Evolutionary conservation across 768 basidiomycete genomes (phyloP), one percentile per base, ranked within the genome.

Genomic region (Basidioascus undulatus): DNA sequence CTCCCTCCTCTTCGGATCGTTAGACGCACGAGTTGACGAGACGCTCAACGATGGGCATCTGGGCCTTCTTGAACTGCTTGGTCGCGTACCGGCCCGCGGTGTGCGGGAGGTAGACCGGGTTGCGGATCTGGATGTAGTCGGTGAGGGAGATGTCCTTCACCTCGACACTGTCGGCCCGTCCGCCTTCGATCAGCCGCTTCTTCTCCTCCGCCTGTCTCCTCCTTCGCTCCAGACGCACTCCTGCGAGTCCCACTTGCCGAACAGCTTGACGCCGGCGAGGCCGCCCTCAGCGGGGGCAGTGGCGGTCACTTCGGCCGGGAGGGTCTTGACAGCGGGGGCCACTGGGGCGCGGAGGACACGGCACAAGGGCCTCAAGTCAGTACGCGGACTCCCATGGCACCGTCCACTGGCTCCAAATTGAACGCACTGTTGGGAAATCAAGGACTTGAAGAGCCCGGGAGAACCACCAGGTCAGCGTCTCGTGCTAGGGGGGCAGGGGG

Each of bases 61-160:
- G 83, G 5, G 84, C 86, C 74, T 98, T 98, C 71, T 87, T 94
- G 76, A 96, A 98, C 64, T 94, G 87, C 69, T 94, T 94, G 70
- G 87, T 87, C 57, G 87, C 83, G 61, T 94, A 96, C 62, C 92
- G 83, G 51, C 92, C 92, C 49, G 89, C 87, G 46, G 92, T 98
- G 71, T 98, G 89, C 45, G 89, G 89, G 43, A 92, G 64, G 66
- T 84, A 96, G 59, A 94, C 89, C 39, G 86, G 76, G 60, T 92
- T 82, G 59, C 82, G 82, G 63, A 89, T 77, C 69, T 96, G 87
- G 63, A 98, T 92, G 74, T 98, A 96, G 64, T 98, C 92, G 44
- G 81, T 80, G 54, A 98, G 64, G 52, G 92, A 98, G 62, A 98
- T 96, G 57, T 98, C 92, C 67, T 92, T 92, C 58, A 94, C 86